phyloP scores from a whole-genome alignment of 768 basidiomycete genomes.

The Clitopilus passeckerianus region DNA sequence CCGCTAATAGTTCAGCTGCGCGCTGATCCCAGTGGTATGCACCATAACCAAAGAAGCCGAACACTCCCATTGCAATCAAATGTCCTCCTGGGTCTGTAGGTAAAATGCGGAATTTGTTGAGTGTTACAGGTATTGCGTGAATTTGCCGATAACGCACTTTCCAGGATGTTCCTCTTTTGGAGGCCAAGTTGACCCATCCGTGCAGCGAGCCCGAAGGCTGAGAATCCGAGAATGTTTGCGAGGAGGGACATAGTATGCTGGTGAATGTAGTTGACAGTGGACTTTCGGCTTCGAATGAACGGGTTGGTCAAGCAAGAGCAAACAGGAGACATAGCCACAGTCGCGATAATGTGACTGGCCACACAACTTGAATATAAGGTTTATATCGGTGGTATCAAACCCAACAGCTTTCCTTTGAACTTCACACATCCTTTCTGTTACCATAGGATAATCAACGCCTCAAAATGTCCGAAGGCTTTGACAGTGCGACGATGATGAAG shows the following conservation, averaged over 20 bases:
- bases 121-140: not conserved
- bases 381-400: conserved; percentile 4
- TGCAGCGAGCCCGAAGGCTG: conserved; percentile 76
- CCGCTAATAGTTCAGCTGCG: conserved; percentile 54
- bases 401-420: no score
- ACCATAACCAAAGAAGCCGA: conserved; percentile 74
- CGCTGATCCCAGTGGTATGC: conserved; percentile 62
- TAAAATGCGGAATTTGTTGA: not conserved
- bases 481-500: conserved; percentile 37
- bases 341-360: conserved; percentile 17
- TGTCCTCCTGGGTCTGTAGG: conserved; percentile 68
- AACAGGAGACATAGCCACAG: conserved; percentile 30
- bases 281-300: conserved; percentile 8
- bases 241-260: conserved; percentile 51
- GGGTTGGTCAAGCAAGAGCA: conserved; percentile 21
- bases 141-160: conserved; percentile 50
- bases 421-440: not conserved
- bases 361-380: not conserved
- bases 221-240: conserved; percentile 71
- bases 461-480: conserved; percentile 22
- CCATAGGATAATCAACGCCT: conserved; percentile 5
- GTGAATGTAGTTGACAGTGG: conserved; percentile 3
- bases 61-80: conserved; percentile 59
- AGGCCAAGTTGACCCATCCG: conserved; percentile 86
- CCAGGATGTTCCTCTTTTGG: conserved; percentile 72